Base-by-base conservation (phyloP, 805 yeast species). In the Yarrowia bubula region DNA sequence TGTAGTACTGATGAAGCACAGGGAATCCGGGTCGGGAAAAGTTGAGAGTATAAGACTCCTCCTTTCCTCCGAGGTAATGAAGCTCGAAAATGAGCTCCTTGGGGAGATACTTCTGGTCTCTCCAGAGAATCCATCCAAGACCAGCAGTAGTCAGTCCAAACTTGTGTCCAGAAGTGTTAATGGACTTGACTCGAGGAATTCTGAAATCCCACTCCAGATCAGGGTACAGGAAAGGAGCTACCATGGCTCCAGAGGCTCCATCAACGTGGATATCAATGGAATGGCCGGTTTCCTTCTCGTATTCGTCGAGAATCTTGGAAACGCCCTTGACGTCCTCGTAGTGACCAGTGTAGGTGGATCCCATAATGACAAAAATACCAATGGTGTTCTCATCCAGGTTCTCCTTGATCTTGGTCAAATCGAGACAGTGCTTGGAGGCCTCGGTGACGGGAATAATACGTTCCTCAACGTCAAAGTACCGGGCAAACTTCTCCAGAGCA, bases 11-110 rank as follows among this genome's bases (percentile, higher is more conserved):
- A 72, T 88, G 91, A 68, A 92, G 80, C 37, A 92, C 92, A 66
- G 92, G 96, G 83, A 85, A 89, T 1, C 97, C 97, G 8, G 98
- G 95, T 74, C 97, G 85, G 8, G 96, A 89, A 76, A 92, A 92
- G 78, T 92, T 92, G 74, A 92, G 81, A 42, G 86, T 90, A 79
- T 85, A 92, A 31, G 95, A 87, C 75, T 88, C 93, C 75, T 92
- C 97, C 6, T 86, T 81, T 22, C 96, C 96, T 38, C 98, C 98
- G 44, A 92, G 80, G 75, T 92, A 92, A 73, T 86, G 86, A 72
- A 92, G 80, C 69, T 88, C 86, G 77, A 92, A 92, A 71, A 87
- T 83, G 68, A 92, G 80, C 67, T 84, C 85, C 66, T 85, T 80
- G 28, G 97, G 95, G 68, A 92, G 80, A 72, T 81, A 82, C 44